Evolutionary conservation across 2,329 filamentous ascomycete genomes (phyloP).

Genomic region (Calonectria pseudoturangicola): DNA sequence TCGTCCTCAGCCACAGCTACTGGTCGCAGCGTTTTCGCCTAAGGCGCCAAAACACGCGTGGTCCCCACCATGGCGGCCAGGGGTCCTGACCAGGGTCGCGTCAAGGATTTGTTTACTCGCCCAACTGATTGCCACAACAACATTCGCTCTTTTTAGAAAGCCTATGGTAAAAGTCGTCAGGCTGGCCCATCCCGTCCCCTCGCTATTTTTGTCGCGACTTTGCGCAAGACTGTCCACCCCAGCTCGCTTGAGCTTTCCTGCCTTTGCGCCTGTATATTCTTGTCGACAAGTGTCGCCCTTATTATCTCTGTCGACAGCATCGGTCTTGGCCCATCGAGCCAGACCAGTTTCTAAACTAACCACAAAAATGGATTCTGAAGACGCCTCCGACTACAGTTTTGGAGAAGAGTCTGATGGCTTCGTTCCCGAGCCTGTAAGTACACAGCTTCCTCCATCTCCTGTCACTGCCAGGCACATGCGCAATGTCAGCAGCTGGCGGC

Average conservation of each 20-base stretch:
- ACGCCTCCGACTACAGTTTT: constrained; percentile 72
- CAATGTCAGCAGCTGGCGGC: constrained; percentile 1
- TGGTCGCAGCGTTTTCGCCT: constrained; percentile 39
- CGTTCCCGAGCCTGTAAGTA: constrained; percentile 62
- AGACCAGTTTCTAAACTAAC: constrained; percentile 43
- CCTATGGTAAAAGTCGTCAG: constrained; percentile 49
- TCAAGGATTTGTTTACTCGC: constrained; percentile 58
- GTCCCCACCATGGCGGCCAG: constrained; percentile 45
- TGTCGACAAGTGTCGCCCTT: constrained; percentile 49
- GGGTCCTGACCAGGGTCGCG: constrained; percentile 47
- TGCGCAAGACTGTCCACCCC: constrained; percentile 49
- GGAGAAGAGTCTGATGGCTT: constrained; percentile 66
- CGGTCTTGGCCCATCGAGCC: constrained; percentile 44
- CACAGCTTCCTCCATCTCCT: constrained; percentile 6
- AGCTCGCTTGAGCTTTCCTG: constrained; percentile 45
- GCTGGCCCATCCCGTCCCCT: constrained; percentile 52
- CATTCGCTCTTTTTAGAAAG: constrained; percentile 47
- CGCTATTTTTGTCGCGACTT: constrained; percentile 51
- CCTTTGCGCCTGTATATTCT: constrained; percentile 42
- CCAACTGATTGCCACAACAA: constrained; percentile 55
- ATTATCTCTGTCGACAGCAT: constrained; percentile 44
- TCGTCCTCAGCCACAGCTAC: constrained; percentile 25
- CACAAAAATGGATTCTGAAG: constrained; percentile 73
- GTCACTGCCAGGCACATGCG: not conserved
- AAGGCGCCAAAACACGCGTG: constrained; percentile 48